Conservation (phyloP, 768 basidiomycete genomes). For the Kwoniella mangroviensis region DNA sequence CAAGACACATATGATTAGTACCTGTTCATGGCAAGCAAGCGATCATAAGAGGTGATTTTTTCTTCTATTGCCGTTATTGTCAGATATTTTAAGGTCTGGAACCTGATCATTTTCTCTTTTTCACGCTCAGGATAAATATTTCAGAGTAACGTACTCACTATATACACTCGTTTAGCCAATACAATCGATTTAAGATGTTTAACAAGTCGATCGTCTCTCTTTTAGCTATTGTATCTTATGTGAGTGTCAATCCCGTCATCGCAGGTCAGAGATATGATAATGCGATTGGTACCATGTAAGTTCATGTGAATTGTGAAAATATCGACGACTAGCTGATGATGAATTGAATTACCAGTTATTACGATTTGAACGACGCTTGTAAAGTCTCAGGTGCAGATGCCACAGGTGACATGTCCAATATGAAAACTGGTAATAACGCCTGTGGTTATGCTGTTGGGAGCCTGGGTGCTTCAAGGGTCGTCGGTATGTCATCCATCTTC, state of each 20-base stretch:
- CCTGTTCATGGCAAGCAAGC: no score
- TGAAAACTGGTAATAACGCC: not conserved
- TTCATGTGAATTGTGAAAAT: not conserved
- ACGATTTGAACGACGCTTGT: slow-evolving; percentile 12
- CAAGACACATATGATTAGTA: no score
- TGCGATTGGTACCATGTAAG: not conserved
- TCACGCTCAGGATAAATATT: no score
- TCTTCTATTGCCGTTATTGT: no score
- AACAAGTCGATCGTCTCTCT: no score
- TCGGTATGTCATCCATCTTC: not conserved
- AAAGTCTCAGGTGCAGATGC: not conserved
- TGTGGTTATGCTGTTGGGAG: not conserved
- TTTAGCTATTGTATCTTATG: not conserved
- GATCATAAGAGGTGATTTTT: no score
- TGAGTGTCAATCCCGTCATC: not conserved
- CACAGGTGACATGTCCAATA: not conserved
- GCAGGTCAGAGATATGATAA: not conserved
- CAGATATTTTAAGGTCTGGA: no score
- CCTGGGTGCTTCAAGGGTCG: not conserved
- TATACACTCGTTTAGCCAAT: not conserved
- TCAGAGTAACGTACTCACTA: not conserved
- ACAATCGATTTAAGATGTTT: no score
- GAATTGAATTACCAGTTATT: slow-evolving; percentile 8
- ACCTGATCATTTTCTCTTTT: no score
- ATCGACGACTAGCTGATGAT: not conserved